Percentiles rank a stretch among this genome's conserved stretches.
phyloP scores from a whole-genome alignment of 2,329 filamentous ascomycete genomes.

The Arthrobotrys conoides region DNA sequence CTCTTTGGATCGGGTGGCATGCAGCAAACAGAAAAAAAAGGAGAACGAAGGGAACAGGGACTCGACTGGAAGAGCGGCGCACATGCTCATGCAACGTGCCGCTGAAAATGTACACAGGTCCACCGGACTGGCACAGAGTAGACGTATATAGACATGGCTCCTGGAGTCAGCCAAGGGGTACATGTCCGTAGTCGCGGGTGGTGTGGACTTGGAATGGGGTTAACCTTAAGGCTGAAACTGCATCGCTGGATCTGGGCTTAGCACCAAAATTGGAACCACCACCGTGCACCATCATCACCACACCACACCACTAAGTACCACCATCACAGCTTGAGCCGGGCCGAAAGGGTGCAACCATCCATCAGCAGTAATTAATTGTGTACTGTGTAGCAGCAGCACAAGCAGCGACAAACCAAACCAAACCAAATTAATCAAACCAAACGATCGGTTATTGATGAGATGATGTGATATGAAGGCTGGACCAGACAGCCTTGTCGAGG shows the following conservation, averaged over 20 bases:
- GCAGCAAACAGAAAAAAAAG: conserved; percentile 1
- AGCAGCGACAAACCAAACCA: no score
- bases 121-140: not conserved
- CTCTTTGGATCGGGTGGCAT: conserved; percentile 12
- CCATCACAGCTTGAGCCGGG: conserved; percentile 15
- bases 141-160: conserved; percentile 4
- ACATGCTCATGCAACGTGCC: conserved; percentile 54
- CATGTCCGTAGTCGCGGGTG: not conserved
- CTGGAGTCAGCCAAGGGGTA: conserved; percentile 22
- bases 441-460: not conserved
- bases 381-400: no score
- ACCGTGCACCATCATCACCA: no score
- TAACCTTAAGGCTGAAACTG: conserved; percentile 57
- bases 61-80: conserved; percentile 18
- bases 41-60: conserved; percentile 20
- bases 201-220: conserved; percentile 19
- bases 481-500: not conserved
- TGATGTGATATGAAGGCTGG: not conserved
- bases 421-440: no score
- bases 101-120: not conserved
- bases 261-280: conserved; percentile 29
- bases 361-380: not conserved
- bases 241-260: conserved; percentile 32
- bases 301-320: no score
- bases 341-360: conserved; percentile 23